Conservation (phyloP, 441 rosid species). For the Dalechampia spathulata region DNA sequence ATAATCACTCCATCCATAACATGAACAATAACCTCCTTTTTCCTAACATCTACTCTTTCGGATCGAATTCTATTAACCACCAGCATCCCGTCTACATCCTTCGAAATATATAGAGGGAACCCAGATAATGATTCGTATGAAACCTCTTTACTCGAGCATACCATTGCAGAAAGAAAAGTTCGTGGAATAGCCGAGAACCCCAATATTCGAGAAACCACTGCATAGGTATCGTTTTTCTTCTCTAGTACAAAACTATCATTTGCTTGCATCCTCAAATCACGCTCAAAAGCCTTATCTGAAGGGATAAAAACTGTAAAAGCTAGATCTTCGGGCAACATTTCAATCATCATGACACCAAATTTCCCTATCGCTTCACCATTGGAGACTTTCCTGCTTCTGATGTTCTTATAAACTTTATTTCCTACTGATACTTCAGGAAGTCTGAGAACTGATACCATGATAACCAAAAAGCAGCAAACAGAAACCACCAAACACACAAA, state of each 20-base stretch:
- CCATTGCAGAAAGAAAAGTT: conserved; percentile 21
- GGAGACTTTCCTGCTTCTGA: conserved; percentile 6
- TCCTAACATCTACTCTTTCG: conserved; percentile 36
- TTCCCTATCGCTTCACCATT: conserved; percentile 25
- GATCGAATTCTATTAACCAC: conserved; percentile 46
- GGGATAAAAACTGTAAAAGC: conserved; percentile 64
- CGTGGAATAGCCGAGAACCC: conserved; percentile 59
- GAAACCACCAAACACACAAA: conserved; percentile 32
- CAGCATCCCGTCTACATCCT: conserved; percentile 33
- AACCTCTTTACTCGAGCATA: conserved; percentile 24
- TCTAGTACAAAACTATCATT: conserved; percentile 20
- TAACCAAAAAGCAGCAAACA: conserved; percentile 33
- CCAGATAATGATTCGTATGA: conserved; percentile 58
- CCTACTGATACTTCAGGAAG: conserved; percentile 41
- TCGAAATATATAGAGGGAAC: conserved; percentile 30
- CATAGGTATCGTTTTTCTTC: conserved; percentile 34
- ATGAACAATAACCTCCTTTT: conserved; percentile 38
- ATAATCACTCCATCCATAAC: conserved; percentile 57
- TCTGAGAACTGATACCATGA: conserved; percentile 31
- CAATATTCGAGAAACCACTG: conserved; percentile 48
- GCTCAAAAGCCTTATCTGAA: conserved; percentile 43
- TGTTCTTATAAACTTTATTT: conserved; percentile 4
- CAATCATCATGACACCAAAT: conserved; percentile 63
- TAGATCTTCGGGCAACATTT: conserved; percentile 58
- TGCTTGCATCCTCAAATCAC: conserved; percentile 37